A percentile compares a stretch with the other conserved stretches of the same genome.
phyloP scores from a whole-genome alignment of 148 eudicot genomes.

The Silene latifolia region DNA sequence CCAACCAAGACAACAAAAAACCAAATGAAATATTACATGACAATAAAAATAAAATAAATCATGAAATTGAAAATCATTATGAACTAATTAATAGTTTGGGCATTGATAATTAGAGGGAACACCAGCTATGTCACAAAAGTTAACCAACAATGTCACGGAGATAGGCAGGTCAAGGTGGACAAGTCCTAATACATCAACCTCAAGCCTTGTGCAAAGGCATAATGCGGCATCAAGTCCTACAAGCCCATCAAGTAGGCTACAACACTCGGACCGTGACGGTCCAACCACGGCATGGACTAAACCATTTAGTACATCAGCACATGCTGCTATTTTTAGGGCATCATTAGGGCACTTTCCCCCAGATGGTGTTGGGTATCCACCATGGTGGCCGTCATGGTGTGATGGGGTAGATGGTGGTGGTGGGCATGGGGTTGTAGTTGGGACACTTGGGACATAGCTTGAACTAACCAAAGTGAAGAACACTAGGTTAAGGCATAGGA shows the following conservation, averaged over 20 bases:
- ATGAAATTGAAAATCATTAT: too few species aligned
- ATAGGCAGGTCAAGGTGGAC: conserved; percentile 53
- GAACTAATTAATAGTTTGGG: neutral
- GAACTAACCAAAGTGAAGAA: conserved; percentile 24
- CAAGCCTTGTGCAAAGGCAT: conserved; percentile 68
- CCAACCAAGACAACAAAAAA: too few species aligned
- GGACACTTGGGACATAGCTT: conserved; percentile 10
- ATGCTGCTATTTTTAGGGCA: conserved; percentile 51
- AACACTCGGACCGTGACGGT: conserved; percentile 50
- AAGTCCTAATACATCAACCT: conserved; percentile 25
- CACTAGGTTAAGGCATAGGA: conserved; percentile 24
- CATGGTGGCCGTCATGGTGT: neutral
- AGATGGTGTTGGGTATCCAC: neutral
- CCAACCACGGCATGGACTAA: conserved; percentile 25
- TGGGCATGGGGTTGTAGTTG: conserved; percentile 6
- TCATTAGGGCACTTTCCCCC: conserved; percentile 43
- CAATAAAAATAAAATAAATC: too few species aligned
- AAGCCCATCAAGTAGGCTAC: conserved; percentile 48
- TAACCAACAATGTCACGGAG: conserved; percentile 50
- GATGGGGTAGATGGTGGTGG: neutral
- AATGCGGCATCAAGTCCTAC: conserved; percentile 61
- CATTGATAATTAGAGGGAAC: conserved; percentile 48
- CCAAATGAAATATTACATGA: too few species aligned
- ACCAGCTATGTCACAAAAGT: conserved; percentile 37
- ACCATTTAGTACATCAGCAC: conserved; percentile 41